A percentile compares a stretch with the other conserved stretches of the same genome.
These are phyloP conservation scores for Antrodiella citrinella DNA, from an alignment of 768 basidiomycete genomes.

Conservation along the genomic window DNA sequence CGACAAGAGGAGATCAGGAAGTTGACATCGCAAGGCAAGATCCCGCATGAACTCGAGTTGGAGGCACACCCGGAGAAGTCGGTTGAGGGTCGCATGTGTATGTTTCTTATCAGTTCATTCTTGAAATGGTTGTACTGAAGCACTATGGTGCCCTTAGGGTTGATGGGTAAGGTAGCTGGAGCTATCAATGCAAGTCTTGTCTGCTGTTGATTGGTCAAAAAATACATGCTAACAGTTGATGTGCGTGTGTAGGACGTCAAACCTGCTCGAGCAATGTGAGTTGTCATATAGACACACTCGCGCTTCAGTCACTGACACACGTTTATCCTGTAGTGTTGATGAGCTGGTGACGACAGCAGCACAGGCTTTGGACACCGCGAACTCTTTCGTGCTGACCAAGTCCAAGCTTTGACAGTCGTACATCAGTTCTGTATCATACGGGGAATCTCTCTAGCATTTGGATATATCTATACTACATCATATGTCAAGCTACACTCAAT, in stretches of 20 bases:
- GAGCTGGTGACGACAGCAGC: conserved; percentile 72
- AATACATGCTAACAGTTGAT: too few species aligned
- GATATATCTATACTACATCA: not conserved
- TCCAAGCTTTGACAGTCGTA: conserved; percentile 41
- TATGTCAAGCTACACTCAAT: conserved; percentile 2
- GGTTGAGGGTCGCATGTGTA: conserved; percentile 52
- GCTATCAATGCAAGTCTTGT: conserved; percentile 54
- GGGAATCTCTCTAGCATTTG: not conserved
- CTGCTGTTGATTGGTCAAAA: too few species aligned
- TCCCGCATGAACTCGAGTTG: conserved; percentile 73
- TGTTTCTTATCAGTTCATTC: too few species aligned
- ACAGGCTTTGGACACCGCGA: conserved; percentile 40
- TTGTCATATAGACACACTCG: not conserved
- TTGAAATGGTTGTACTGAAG: too few species aligned
- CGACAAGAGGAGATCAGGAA: conserved; percentile 50
- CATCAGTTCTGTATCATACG: not conserved
- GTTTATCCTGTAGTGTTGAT: conserved; percentile 57
- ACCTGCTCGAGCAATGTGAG: conserved; percentile 73
- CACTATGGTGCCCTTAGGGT: conserved; percentile 42
- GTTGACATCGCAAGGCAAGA: conserved; percentile 52
- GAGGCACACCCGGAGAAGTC: conserved; percentile 60
- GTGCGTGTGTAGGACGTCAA: conserved; percentile 59
- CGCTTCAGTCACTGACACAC: conserved; percentile 5
- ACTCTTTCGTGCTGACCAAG: conserved; percentile 31
- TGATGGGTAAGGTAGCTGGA: conserved; percentile 75